Conservation (phyloP, 352 stramenopile genomes). For the Phytopythium delawarense region DNA sequence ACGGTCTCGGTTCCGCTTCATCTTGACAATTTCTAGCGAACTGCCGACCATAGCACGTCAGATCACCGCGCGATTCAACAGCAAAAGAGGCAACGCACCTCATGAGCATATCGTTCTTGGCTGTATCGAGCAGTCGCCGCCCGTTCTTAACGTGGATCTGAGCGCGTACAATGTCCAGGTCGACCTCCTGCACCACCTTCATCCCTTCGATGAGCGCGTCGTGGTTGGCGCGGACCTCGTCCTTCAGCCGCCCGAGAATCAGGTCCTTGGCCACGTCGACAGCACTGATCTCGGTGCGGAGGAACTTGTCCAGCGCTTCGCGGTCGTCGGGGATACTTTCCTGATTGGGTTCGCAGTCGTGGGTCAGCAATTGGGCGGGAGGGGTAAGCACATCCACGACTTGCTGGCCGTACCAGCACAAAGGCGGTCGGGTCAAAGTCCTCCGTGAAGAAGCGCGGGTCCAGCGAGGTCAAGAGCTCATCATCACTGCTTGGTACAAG, state of each 20-base stretch:
- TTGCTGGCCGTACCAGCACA: conserved; percentile 45
- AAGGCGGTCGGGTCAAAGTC: conserved; percentile 67
- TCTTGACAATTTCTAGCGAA: conserved; percentile 81
- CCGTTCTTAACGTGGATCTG: conserved; percentile 89
- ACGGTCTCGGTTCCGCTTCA: conserved; percentile 73
- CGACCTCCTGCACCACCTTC: conserved; percentile 85
- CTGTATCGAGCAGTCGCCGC: conserved; percentile 56
- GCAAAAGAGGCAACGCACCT: conserved; percentile 24
- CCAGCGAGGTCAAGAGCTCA: conserved; percentile 62
- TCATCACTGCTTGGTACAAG: conserved; percentile 64
- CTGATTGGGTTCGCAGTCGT: conserved; percentile 17
- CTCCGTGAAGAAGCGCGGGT: conserved; percentile 80
- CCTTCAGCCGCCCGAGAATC: conserved; percentile 68
- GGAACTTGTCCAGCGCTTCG: conserved; percentile 53
- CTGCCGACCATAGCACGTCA: conserved; percentile 16
- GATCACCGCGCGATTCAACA: background rate
- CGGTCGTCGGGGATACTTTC: conserved; percentile 53
- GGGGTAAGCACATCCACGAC: background rate
- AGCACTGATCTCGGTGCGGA: conserved; percentile 78
- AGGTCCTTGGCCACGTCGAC: conserved; percentile 81
- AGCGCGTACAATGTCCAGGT: conserved; percentile 76
- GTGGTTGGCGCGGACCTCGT: conserved; percentile 79
- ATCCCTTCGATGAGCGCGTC: conserved; percentile 80
- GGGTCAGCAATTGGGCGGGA: background rate
- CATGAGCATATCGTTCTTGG: conserved; percentile 70